These are phyloP conservation scores for Hibiscus tridactylites DNA, from an alignment of 345 rosid species.

Conservation along the genomic window DNA sequence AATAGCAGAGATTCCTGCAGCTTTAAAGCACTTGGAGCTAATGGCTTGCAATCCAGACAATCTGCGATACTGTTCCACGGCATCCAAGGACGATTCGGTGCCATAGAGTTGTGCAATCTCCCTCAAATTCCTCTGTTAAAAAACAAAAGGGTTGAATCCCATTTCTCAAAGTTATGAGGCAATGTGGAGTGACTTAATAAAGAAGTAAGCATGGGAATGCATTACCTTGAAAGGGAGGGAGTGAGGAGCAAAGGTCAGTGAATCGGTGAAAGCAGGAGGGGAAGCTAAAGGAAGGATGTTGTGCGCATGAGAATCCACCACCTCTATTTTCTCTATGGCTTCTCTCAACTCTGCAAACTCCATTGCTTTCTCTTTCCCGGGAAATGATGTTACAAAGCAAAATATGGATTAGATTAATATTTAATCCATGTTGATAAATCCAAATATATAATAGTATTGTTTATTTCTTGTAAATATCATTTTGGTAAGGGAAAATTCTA, in stretches of 20 bases:
- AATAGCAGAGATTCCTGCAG: slow-evolving; percentile 62
- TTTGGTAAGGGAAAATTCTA: too few relatives aligned
- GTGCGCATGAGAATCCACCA: slow-evolving; percentile 84
- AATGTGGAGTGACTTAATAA: too few relatives aligned
- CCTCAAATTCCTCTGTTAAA: slow-evolving; percentile 67
- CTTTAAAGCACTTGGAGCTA: slow-evolving; percentile 52
- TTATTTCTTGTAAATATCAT: not conserved
- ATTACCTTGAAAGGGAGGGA: slow-evolving; percentile 81
- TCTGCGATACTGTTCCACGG: slow-evolving; percentile 58
- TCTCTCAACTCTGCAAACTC: slow-evolving; percentile 41
- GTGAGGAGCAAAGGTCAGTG: slow-evolving; percentile 51
- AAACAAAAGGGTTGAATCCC: not conserved
- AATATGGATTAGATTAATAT: too few relatives aligned
- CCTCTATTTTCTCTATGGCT: slow-evolving; percentile 41
- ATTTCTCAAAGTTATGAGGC: too few relatives aligned
- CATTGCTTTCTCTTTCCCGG: slow-evolving; percentile 19
- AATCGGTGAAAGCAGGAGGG: slow-evolving; percentile 51
- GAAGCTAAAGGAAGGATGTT: slow-evolving; percentile 64
- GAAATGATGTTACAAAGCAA: not conserved
- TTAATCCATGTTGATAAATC: not conserved
- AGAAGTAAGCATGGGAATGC: too few relatives aligned
- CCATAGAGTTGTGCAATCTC: slow-evolving; percentile 69
- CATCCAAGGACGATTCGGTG: slow-evolving; percentile 43
- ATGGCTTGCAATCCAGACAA: slow-evolving; percentile 14
- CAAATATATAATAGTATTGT: too few relatives aligned